Evolutionary conservation across 805 yeast genomes (phyloP), one percentile per base, ranked within the genome.

Genomic region (Suhomyces prunicola): DNA sequence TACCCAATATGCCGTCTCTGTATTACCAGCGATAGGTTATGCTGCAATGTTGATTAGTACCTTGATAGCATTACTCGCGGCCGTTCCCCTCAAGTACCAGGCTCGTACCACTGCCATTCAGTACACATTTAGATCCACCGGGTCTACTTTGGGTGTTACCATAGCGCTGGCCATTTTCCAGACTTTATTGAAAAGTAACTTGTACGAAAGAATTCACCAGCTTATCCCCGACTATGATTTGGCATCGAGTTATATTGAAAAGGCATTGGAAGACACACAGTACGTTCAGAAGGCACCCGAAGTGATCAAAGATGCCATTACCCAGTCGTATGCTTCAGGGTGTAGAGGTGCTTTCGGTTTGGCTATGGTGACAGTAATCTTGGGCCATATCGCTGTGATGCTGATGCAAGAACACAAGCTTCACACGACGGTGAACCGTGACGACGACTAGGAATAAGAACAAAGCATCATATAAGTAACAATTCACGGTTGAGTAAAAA

Each of bases 21-120:
- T 82, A 17, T 69, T 84, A 8, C 81, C 84, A 6, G 90, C 94
- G 7, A 71, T 82, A 36, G 89, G 88, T 0, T 83, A 86, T 58
- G 82, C 96, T 0, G 71, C 82, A 3, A 76, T 84, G 66, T 74
- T 89, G 55, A 89, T 96, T 0, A 82, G 88, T 2, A 84, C 92
- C 0, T 71, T 90, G 47, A 69, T 89, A 35, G 87, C 96, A 0
- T 76, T 90, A 68, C 87, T 90, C 50, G 85, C 94, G 0, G 82
- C 94, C 1, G 94, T 87, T 2, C 85, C 87, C 8, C 68, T 74
- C 22, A 77, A 80, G 50, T 80, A 77, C 62, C 96, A 90, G 68
- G 96, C 97, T 1, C 80, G 90, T 19, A 87, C 93, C 2, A 91
- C 97, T 0, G 88, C 96, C 0, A 88, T 92, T 53, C 96, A 90